phyloP scores from a whole-genome alignment of 2,329 filamentous ascomycete species.

The Colletotrichum ledebouriae region DNA sequence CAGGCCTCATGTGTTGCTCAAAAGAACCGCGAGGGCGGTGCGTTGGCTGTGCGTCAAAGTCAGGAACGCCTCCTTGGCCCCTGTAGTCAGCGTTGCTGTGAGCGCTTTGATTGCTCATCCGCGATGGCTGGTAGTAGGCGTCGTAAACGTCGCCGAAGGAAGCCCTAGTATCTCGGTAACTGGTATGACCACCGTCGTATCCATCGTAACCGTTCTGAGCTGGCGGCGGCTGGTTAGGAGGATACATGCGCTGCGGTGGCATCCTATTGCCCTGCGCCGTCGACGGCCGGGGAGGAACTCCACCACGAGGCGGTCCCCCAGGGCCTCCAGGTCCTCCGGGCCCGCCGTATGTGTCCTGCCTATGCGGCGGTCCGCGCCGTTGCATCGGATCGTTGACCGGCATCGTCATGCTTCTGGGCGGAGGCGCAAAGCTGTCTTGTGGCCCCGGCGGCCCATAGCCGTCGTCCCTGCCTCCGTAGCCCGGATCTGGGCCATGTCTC shows the following conservation, averaged over 20 bases:
- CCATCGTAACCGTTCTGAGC: slow-evolving; percentile 47
- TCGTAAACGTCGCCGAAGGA: slow-evolving; percentile 46
- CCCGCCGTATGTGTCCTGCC: slow-evolving; percentile 53
- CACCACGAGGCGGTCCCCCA: slow-evolving; percentile 57
- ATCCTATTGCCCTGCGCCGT: slow-evolving; percentile 67
- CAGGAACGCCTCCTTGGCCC: slow-evolving; percentile 47
- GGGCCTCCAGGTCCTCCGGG: neutral
- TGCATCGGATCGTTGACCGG: slow-evolving; percentile 62
- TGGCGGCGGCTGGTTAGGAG: slow-evolving; percentile 57
- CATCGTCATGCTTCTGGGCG: slow-evolving; percentile 73
- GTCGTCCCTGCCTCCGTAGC: slow-evolving; percentile 54
- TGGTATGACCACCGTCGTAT: slow-evolving; percentile 49
- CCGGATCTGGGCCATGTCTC: slow-evolving; percentile 46
- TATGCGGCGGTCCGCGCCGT: slow-evolving; percentile 53
- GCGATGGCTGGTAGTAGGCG: slow-evolving; percentile 46
- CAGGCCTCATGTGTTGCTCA: slow-evolving; percentile 62
- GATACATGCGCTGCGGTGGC: slow-evolving; percentile 67
- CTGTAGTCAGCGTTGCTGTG: slow-evolving; percentile 45
- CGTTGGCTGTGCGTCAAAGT: slow-evolving; percentile 56
- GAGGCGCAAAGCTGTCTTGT: slow-evolving; percentile 62
- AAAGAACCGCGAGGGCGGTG: slow-evolving; percentile 56
- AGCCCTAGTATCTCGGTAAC: slow-evolving; percentile 49
- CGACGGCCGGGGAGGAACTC: slow-evolving; percentile 65
- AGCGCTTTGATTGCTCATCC: slow-evolving; percentile 46
- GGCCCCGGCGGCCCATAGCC: slow-evolving; percentile 51